phyloP scores from a whole-genome alignment of 2,329 filamentous ascomycete species.

The Clonostachys chloroleuca region DNA sequence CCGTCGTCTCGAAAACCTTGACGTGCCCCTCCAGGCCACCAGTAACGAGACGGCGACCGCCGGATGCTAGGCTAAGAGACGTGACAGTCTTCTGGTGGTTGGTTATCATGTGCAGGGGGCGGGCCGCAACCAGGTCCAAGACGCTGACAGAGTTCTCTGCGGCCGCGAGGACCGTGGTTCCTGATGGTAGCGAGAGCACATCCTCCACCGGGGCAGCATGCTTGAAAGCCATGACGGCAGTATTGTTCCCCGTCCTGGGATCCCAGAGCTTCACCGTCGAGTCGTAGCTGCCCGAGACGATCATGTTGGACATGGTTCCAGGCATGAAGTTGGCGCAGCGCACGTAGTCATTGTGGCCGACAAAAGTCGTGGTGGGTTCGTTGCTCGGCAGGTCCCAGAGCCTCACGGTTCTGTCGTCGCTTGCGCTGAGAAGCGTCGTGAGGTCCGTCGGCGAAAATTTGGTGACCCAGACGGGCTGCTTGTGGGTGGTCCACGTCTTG shows the following conservation, averaged over 20 bases:
- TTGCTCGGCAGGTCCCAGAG: slow-evolving; percentile 90
- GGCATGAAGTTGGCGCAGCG: slow-evolving; percentile 84
- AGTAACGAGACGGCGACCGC: slow-evolving; percentile 75
- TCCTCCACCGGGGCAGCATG: slow-evolving; percentile 85
- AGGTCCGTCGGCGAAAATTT: slow-evolving; percentile 87
- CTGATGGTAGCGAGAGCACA: slow-evolving; percentile 82
- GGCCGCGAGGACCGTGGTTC: slow-evolving; percentile 80
- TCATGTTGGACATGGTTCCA: slow-evolving; percentile 62
- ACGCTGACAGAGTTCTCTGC: slow-evolving; percentile 86
- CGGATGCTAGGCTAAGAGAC: slow-evolving; percentile 74
- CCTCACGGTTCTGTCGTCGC: slow-evolving; percentile 88
- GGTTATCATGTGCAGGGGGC: slow-evolving; percentile 78
- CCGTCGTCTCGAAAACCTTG: slow-evolving; percentile 91
- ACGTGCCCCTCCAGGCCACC: slow-evolving; percentile 93
- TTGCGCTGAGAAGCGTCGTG: slow-evolving; percentile 82
- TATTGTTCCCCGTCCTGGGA: slow-evolving; percentile 63
- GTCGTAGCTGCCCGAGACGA: slow-evolving; percentile 93
- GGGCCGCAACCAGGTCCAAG: slow-evolving; percentile 86
- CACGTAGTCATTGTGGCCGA: slow-evolving; percentile 90
- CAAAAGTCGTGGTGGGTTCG: slow-evolving; percentile 70
- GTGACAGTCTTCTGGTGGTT: slow-evolving; percentile 99
- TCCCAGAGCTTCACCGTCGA: slow-evolving; percentile 93
- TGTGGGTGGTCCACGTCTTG: slow-evolving; percentile 92
- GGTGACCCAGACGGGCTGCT: slow-evolving; percentile 89
- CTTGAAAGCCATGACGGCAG: slow-evolving; percentile 86